phyloP scores from a whole-genome alignment of 2,329 filamentous ascomycete genomes.

The Didymella segeticola region DNA sequence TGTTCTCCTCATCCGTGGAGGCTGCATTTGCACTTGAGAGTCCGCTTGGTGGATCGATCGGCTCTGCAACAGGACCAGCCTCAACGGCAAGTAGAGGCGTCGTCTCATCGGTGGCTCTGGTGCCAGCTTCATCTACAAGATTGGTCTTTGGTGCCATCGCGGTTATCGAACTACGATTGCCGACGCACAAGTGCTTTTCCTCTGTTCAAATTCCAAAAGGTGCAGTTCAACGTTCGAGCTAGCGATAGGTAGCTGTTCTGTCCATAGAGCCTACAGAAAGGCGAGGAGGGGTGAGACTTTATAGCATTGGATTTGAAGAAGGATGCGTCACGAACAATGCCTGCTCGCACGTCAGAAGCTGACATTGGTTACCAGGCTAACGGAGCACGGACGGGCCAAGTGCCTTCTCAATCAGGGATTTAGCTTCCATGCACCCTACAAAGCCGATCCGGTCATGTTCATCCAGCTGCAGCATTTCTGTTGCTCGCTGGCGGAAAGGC shows the following conservation, averaged over 20 bases:
- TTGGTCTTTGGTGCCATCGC: neutral
- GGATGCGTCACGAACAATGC: conserved; percentile 2
- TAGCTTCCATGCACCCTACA: neutral
- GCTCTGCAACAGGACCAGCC: conserved; percentile 23
- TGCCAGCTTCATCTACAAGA: neutral
- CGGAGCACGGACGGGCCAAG: conserved; percentile 1
- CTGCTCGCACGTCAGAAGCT: neutral
- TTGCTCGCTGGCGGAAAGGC: neutral
- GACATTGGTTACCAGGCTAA: neutral
- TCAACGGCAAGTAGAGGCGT: conserved; percentile 38
- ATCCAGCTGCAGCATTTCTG: neutral
- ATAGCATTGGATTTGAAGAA: neutral
- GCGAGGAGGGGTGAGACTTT: neutral
- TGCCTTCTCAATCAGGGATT: conserved; percentile 3
- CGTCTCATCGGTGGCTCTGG: conserved; percentile 30
- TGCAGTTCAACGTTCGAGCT: neutral
- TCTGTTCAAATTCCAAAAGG: neutral
- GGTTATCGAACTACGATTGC: neutral
- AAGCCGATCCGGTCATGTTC: neutral
- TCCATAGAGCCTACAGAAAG: neutral
- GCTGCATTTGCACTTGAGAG: conserved; percentile 6
- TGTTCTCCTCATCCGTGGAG: conserved; percentile 29
- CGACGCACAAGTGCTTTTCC: neutral
- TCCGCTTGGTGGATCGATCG: conserved; percentile 11
- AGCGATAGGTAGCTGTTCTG: neutral